These are phyloP conservation scores for Calocybe indica DNA, from an alignment of 768 basidiomycete genomes.

Conservation along the genomic window DNA sequence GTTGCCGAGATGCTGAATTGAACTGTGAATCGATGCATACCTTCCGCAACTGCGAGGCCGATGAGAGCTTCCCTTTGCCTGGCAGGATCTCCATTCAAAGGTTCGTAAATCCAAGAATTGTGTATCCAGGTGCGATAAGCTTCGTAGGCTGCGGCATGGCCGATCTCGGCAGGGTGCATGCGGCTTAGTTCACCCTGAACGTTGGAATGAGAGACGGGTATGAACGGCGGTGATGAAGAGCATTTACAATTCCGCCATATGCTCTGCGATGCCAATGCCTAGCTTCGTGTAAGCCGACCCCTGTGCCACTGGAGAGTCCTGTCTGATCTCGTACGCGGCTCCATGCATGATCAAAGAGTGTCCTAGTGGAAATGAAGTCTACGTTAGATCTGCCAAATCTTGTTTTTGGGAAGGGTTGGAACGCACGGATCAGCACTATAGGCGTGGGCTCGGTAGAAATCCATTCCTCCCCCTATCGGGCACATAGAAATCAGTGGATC, in stretches of 20 bases:
- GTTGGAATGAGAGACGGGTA: conserved; percentile 1
- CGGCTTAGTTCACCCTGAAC: conserved; percentile 34
- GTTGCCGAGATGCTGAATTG: conserved; percentile 2
- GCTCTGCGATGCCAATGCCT: conserved; percentile 59
- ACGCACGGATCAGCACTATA: conserved; percentile 49
- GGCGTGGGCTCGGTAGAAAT: conserved; percentile 63
- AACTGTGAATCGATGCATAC: conserved; percentile 23
- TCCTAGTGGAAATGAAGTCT: conserved; percentile 20
- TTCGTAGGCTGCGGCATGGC: conserved; percentile 75
- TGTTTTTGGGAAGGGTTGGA: conserved; percentile 5
- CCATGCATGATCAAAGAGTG: conserved; percentile 52
- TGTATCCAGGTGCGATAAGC: conserved; percentile 65
- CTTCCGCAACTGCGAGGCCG: conserved; percentile 69
- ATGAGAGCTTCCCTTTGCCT: conserved; percentile 61
- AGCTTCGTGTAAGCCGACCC: conserved; percentile 56
- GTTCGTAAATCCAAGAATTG: conserved; percentile 48
- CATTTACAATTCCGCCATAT: conserved; percentile 53
- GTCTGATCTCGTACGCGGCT: conserved; percentile 37
- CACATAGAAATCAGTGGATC: conserved; percentile 6
- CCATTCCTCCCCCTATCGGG: conserved; percentile 50
- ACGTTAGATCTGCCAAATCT: conserved; percentile 3
- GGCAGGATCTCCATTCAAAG: conserved; percentile 50
- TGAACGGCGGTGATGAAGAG: neutral
- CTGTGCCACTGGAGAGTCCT: conserved; percentile 26
- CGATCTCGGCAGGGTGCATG: conserved; percentile 57